These are phyloP conservation scores for Fagus crenata DNA, from an alignment of 306 rosid genomes.

Conservation along the genomic window DNA sequence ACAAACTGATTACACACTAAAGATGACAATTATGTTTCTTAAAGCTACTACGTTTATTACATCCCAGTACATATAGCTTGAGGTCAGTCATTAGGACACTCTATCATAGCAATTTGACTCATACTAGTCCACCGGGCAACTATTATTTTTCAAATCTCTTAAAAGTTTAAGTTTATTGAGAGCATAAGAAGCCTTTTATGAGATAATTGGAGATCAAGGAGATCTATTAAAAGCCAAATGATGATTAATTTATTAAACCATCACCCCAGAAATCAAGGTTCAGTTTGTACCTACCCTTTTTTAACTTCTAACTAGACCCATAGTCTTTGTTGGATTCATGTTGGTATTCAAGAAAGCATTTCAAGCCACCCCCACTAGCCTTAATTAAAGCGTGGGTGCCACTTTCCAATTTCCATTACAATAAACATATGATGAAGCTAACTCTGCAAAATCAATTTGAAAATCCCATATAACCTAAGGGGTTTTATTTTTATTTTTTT, in stretches of 20 bases:
- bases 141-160: slow-evolving; percentile 16
- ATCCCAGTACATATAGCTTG: no score
- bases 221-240: slow-evolving; percentile 48
- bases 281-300: slow-evolving; percentile 34
- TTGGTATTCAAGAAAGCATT: slow-evolving; percentile 12
- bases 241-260: slow-evolving; percentile 48
- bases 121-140: slow-evolving; percentile 5
- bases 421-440: no score
- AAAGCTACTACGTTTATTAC: slow-evolving; percentile 7
- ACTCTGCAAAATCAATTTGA: not conserved
- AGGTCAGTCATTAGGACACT: no score
- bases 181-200: slow-evolving; percentile 24
- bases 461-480: not conserved
- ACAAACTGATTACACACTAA: slow-evolving; percentile 18
- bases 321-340: slow-evolving; percentile 37
- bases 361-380: slow-evolving; percentile 15
- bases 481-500: not conserved
- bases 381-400: not conserved
- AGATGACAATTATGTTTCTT: slow-evolving; percentile 21
- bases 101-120: not conserved
- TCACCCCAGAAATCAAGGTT: slow-evolving; percentile 78
- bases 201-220: slow-evolving; percentile 32
- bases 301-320: slow-evolving; percentile 32
- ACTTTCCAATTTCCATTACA: not conserved
- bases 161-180: slow-evolving; percentile 35